Evolutionary conservation across 1,284 basidiomycete genomes (phyloP).

Genomic region (Afroboletus lepidellus): DNA sequence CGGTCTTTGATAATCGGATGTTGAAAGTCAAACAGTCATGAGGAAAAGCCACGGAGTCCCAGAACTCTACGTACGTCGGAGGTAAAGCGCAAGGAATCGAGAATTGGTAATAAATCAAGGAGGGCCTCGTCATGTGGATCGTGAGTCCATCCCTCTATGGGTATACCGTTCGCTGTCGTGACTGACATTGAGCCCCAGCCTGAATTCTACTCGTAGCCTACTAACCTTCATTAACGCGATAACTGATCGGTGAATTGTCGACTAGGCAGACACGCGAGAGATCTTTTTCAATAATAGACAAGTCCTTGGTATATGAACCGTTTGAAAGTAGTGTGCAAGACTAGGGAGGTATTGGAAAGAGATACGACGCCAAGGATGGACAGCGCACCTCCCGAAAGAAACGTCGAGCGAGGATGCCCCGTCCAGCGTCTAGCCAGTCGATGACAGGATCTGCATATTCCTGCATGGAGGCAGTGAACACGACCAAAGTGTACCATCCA

Average conservation of each 20-base stretch:
- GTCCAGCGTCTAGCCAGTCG: constrained; percentile 97
- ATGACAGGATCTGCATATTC: constrained; percentile 99
- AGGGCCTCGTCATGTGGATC: constrained; percentile 97
- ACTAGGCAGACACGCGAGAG: constrained; percentile 89
- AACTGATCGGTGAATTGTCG: constrained; percentile 95
- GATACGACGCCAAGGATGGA: constrained; percentile 1
- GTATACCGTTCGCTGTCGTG: constrained; percentile 87
- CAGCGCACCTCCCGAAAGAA: constrained; percentile 86
- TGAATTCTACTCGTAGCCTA: constrained; percentile 10
- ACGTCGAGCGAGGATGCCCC: constrained; percentile 84
- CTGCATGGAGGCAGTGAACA: constrained; percentile 98
- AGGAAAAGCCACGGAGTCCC: constrained; percentile 69
- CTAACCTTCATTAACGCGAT: constrained; percentile 89
- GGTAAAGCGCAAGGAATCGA: constrained; percentile 95
- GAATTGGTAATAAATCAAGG: constrained; percentile 90
- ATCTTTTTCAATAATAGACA: constrained; percentile 86
- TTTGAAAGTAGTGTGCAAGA: constrained; percentile 90
- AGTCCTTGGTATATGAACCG: constrained; percentile 94
- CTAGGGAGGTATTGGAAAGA: constrained; percentile 38
- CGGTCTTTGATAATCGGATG: constrained; percentile 12
- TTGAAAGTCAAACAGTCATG: constrained; percentile 19
- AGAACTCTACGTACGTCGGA: constrained; percentile 92
- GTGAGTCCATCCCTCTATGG: constrained; percentile 98
- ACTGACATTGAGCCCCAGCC: constrained; percentile 8
- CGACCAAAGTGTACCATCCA: constrained; percentile 97